Evolutionary conservation across 352 stramenopile species (phyloP), one percentile per base, ranked within the genome.

Genomic region (Aphanomyces euteiches): DNA sequence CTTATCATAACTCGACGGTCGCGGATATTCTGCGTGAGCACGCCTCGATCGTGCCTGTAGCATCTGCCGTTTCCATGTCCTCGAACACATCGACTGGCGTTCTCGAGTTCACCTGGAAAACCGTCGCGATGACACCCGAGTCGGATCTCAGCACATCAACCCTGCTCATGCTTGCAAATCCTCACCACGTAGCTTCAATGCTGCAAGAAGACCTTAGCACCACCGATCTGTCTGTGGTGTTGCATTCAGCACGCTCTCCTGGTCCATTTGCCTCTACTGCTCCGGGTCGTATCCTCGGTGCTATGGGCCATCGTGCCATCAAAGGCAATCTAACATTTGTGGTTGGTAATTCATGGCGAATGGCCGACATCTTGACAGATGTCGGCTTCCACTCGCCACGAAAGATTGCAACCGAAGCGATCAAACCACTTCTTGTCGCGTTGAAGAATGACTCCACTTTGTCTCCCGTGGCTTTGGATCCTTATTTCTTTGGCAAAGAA

Each of bases 401-500:
- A 8, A 28, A 2, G n/a, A 39, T 39, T 8, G 21, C 54, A 19
- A n/a, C 21, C 19, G 54, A 61, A 10, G 63, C 74, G 8, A 48
- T 76, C 56, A 73, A 80, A 38, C 75, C 80, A 10, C 70, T 78
- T 57, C 61, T 76, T 17, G 37, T 88, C 4, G 73, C 83, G 19
- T 67, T 95, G 39, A 64, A 70, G 4, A 87, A 89, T 47, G 85
- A 93, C 75, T 84, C 84, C 3, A 85, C 81, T 58, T 92, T 88
- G 75, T 83, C 77, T 3, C 85, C 83, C 0, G 74, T 76, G 43
- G 84, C 85, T 8, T 56, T 82, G 47, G 84, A 92, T 15, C 82
- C 87, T 41, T 97, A 96, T 77, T 90, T 82, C 56, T 96, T 96
- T 63, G 87, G 90, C 61, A 96, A 97, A 72, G 84, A 97, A 69